Evolutionary conservation across 495 filamentous ascomycete genomes (phyloP), one percentile per base, ranked within the genome.

Genomic region (Penicillium lividum): DNA sequence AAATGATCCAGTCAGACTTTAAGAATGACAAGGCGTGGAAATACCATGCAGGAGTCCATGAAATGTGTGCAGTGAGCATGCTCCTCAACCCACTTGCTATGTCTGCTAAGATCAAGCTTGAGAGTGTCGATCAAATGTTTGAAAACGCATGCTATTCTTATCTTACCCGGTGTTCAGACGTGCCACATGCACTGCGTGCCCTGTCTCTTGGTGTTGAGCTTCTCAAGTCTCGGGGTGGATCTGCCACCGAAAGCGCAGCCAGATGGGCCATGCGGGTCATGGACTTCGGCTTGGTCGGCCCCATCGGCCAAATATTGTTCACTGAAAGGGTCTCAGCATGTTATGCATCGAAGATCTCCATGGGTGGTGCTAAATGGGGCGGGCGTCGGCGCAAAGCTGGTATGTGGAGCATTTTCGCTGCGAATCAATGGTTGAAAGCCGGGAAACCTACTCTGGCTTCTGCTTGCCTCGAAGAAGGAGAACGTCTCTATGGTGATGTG

Each of bases 21-120:
- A 86, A 84, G 56, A 93, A 93, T 67, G 93, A 98, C 69, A 97
- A 97, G 71, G 94, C 94, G 1, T 98, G 95, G 94, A 89, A 81
- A 63, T 92, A 97, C 62, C 91, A 97, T 68, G 94, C 95, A 0
- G 92, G 89, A 0, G 88, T 90, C 13, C 88, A 92, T 70, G 94
- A 98, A 75, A 97, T 98, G 92, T 84, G 87, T 5, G 94, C 90
- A 11, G 79, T 97, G 4, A 89, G 86, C 59, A 83, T 88, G 34
- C 83, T 98, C 34, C 75, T 98, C 27, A 86, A 85, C 63, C 86
- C 87, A 22, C 82, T 87, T 53, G 80, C 82, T 27, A 80, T 89
- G 57, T 85, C 85, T 2, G 84, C 85, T 18, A 96, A 89, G 64
- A 83, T 81, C 44, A 84, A 91, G 66, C 72, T 88, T 9, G 95